Conservation (phyloP, 2,329 filamentous ascomycete species). For the Beauveria varroae region DNA sequence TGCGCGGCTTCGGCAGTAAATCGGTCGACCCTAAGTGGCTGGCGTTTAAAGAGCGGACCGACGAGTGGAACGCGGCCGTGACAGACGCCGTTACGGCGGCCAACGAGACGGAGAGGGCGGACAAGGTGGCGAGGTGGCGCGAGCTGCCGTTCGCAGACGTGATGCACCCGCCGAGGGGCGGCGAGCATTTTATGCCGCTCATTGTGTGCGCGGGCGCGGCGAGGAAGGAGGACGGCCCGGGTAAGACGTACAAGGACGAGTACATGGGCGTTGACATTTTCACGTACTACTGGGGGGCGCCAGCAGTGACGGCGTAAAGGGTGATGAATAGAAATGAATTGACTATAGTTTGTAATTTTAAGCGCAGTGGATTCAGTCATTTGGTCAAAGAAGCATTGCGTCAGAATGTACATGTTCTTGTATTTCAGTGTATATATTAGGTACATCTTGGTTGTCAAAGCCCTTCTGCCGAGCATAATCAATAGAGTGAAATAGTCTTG, state of each 20-base stretch:
- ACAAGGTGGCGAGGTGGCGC: conserved; percentile 39
- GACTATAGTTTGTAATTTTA: too few species aligned
- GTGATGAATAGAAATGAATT: not conserved
- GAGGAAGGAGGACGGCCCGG: conserved; percentile 29
- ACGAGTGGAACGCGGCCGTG: conserved; percentile 40
- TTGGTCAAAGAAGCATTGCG: not conserved
- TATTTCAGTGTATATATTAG: not conserved
- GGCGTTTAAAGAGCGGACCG: conserved; percentile 21
- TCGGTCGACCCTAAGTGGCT: conserved; percentile 1
- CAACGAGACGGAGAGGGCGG: conserved; percentile 27
- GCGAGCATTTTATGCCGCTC: conserved; percentile 53
- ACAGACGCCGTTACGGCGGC: conserved; percentile 30
- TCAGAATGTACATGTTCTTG: not conserved
- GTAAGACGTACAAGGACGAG: conserved; percentile 39
- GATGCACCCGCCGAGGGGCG: conserved; percentile 46
- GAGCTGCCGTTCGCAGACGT: conserved; percentile 38
- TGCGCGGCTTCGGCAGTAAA: conserved; percentile 13
- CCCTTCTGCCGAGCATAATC: not conserved
- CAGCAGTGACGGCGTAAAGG: conserved; percentile 16
- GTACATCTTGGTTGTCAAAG: not conserved
- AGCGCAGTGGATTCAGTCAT: not conserved
- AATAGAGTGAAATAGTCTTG: not conserved
- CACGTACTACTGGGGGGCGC: conserved; percentile 47
- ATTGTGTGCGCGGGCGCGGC: conserved; percentile 48
- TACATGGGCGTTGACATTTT: conserved; percentile 42